Evolutionary conservation across 2,329 filamentous ascomycete species (phyloP).

Genomic region (Xylaria sp.): DNA sequence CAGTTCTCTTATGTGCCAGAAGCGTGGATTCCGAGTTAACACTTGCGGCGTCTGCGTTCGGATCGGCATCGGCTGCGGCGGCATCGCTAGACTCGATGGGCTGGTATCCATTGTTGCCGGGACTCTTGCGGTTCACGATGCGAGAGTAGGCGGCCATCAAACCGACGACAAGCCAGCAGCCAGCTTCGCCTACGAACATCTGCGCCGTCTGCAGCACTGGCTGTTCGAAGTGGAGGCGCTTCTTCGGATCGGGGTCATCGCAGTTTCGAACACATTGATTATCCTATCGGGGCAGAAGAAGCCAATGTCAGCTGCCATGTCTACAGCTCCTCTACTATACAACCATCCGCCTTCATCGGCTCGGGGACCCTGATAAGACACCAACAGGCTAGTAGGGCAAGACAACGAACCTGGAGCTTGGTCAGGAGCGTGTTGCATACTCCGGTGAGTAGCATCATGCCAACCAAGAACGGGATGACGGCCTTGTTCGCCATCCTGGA

Average conservation of each 20-base stretch:
- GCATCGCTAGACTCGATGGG: constrained; percentile 65
- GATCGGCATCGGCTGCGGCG: constrained; percentile 55
- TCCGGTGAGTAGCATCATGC: constrained; percentile 95
- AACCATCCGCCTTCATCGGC: neutral
- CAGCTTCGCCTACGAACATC: constrained; percentile 98
- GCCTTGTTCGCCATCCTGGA: constrained; percentile 73
- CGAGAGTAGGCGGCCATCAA: constrained; percentile 73
- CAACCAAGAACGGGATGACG: constrained; percentile 84
- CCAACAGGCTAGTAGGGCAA: constrained; percentile 6
- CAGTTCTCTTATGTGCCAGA: constrained; percentile 1
- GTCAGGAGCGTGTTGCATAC: constrained; percentile 97
- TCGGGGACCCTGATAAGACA: neutral
- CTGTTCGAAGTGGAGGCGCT: constrained; percentile 84
- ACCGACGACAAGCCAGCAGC: constrained; percentile 91
- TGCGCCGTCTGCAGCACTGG: constrained; percentile 96
- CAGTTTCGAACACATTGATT: constrained; percentile 97
- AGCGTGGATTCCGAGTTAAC: constrained; percentile 57
- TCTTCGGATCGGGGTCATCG: constrained; percentile 71
- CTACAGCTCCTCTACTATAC: neutral
- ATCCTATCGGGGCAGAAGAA: constrained; percentile 65
- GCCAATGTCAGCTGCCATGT: constrained; percentile 20
- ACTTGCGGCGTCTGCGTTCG: constrained; percentile 58
- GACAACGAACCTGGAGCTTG: constrained; percentile 82
- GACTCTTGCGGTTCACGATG: constrained; percentile 58
- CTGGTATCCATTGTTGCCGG: constrained; percentile 69